These are phyloP conservation scores for Vaccinium darrowii DNA, from an alignment of 148 eudicot species.

Conservation along the genomic window DNA sequence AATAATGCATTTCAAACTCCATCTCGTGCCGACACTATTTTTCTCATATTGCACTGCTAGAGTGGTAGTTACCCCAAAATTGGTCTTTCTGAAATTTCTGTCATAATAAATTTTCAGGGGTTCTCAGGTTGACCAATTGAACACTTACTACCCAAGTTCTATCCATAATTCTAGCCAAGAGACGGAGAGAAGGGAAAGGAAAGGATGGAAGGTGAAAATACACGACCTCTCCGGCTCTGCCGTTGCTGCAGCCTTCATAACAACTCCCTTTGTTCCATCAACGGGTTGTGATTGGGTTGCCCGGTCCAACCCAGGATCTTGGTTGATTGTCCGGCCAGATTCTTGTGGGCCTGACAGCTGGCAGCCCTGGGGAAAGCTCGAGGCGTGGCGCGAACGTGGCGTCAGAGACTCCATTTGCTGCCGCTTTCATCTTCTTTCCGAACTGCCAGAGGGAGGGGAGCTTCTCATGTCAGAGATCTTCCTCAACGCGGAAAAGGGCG, in stretches of 20 bases:
- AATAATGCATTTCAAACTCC: background rate
- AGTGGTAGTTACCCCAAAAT: background rate
- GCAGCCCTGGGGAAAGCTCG: constrained; percentile 70
- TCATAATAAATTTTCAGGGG: constrained; percentile 27
- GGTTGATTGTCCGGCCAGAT: constrained; percentile 56
- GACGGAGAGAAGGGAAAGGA: constrained; percentile 44
- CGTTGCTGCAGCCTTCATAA: constrained; percentile 64
- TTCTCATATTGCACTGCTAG: background rate
- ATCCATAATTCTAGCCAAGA: constrained; percentile 34
- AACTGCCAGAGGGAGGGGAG: constrained; percentile 45
- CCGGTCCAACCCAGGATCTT: constrained; percentile 60
- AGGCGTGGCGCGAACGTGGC: constrained; percentile 61
- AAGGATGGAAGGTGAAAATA: constrained; percentile 63
- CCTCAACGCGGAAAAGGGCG: constrained; percentile 54
- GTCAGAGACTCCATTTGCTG: constrained; percentile 47
- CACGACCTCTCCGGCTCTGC: constrained; percentile 68
- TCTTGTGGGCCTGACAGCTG: constrained; percentile 46
- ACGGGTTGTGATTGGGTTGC: constrained; percentile 63
- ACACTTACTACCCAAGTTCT: constrained; percentile 33
- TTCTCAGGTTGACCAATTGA: constrained; percentile 44
- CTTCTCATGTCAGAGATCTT: constrained; percentile 54
- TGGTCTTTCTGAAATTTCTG: background rate
- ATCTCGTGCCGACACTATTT: background rate
- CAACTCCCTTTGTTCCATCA: constrained; percentile 64
- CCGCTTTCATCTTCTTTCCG: constrained; percentile 52